Percentiles rank a stretch among this genome's conserved stretches.
Evolutionary conservation across 2,329 filamentous ascomycete species (phyloP).

Genomic region (Cryphonectria naterciae): DNA sequence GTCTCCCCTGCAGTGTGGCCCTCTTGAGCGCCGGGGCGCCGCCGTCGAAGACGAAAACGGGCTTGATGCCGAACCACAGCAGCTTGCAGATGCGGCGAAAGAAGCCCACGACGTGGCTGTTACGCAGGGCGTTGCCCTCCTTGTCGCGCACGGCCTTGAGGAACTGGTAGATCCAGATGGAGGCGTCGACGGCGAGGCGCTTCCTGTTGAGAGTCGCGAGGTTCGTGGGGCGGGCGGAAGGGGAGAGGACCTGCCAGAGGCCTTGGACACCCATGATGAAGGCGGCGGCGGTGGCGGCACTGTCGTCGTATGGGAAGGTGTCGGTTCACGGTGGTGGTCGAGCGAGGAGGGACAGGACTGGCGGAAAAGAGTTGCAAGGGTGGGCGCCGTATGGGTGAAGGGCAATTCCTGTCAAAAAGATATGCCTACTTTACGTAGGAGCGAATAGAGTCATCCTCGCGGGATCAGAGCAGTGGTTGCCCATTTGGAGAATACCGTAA

Average conservation of each 20-base stretch:
- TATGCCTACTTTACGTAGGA: not conserved
- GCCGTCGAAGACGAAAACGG: constrained; percentile 97
- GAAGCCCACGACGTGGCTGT: constrained; percentile 95
- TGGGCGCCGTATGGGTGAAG: not conserved
- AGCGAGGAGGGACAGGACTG: not conserved
- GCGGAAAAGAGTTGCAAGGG: not conserved
- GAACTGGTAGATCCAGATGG: constrained; percentile 99
- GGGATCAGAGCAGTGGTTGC: not conserved
- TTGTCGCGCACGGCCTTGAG: constrained; percentile 98
- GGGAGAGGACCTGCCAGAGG: constrained; percentile 94
- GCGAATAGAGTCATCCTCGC: not conserved
- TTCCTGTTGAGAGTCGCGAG: constrained; percentile 95
- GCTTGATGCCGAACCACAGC: constrained; percentile 92
- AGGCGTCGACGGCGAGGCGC: constrained; percentile 94
- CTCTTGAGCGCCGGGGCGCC: constrained; percentile 89
- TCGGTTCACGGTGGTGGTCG: constrained; percentile 22
- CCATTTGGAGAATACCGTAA: not conserved
- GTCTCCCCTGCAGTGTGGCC: constrained; percentile 81
- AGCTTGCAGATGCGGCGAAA: constrained; percentile 98
- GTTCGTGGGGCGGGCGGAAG: constrained; percentile 93
- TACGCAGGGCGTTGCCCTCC: constrained; percentile 93
- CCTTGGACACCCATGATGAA: constrained; percentile 90
- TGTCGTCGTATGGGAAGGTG: not conserved
- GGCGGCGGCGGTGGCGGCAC: constrained; percentile 2
- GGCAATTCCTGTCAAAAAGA: not conserved